Base-by-base conservation (phyloP, 129 eudicot species). In the Oenanthe sinensis region DNA sequence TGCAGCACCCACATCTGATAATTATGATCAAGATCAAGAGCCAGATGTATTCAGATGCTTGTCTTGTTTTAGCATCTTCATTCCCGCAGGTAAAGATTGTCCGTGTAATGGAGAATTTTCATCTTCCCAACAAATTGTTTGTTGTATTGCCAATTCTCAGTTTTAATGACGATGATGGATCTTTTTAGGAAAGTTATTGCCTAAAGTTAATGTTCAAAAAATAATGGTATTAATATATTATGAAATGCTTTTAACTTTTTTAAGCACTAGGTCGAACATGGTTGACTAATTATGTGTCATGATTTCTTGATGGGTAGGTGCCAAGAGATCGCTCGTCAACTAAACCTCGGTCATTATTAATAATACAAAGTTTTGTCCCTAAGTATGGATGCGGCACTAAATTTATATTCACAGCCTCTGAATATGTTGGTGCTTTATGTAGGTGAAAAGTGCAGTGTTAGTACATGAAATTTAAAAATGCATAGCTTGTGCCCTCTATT, bases 31-130 rank as follows among this genome's bases (percentile, higher is more conserved):
- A 75, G 85, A 90, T 8, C 74, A 78, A 81, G 90, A 83, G 71
- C 90, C 93, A 26, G 94, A 87, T 43, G 81, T 88, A 45, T 88
- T 95, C 86, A 84, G 92, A 88, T 95, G 97, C 85, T 86, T 95
- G 75, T 92, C 99, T 33, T 92, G 99, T 88, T 89, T 95, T 84
- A 90, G 96, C 83, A 78, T 95, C 83, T 92, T 95, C 87, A 86
- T 88, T 85, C 96, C 99, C 49, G 73, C 80, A n/a, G 90, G 99
- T 95, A 77, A 30, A 80, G 49, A 60, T 81, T 65, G 28, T 47
- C 46, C 26, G 50, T 48, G 75, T 75, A 78, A 33, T 30, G 9
- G 50, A 71, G 54, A 50, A 19, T 20, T 37, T 9, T 71, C 28
- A 13, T 17, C 40, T 76, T 76, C 6, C 52, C 16, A 26, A 5